phyloP scores from a whole-genome alignment of 2,329 filamentous ascomycete genomes.

The Diaporthe amygdali region DNA sequence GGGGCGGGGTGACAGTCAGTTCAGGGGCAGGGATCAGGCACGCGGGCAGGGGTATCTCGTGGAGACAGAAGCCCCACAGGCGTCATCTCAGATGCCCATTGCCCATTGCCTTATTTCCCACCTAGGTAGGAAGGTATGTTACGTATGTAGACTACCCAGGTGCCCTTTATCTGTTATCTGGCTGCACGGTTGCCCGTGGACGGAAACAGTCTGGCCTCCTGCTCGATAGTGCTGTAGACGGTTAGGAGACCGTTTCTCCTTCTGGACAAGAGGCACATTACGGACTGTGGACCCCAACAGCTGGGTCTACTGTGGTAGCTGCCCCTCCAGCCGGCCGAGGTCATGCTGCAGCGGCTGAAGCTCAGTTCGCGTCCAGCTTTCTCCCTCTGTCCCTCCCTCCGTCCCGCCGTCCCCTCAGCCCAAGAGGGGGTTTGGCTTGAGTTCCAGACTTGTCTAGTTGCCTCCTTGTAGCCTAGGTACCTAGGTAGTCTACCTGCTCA shows the following conservation, averaged over 20 bases:
- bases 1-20: neutral
- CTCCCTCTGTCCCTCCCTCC: neutral
- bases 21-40: conserved; percentile 2
- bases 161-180: conserved; percentile 8
- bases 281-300: no score
- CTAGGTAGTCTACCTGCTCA: neutral
- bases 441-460: neutral
- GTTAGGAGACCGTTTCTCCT: neutral
- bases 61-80: neutral
- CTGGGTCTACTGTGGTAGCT: neutral
- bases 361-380: neutral
- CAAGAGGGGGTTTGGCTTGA: neutral
- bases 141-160: neutral
- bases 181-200: neutral
- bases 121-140: no score
- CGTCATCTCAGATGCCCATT: conserved; percentile 11
- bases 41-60: conserved; percentile 7
- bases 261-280: neutral
- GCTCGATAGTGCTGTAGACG: neutral
- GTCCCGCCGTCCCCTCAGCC: neutral
- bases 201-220: neutral
- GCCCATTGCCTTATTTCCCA: no score
- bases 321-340: neutral
- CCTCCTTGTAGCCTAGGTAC: neutral
- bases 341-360: conserved; percentile 1